A percentile compares a stretch with the other conserved stretches of the same genome.
Conservation (phyloP, 805 yeast species). For the Zygosaccharomyces siamensis region DNA sequence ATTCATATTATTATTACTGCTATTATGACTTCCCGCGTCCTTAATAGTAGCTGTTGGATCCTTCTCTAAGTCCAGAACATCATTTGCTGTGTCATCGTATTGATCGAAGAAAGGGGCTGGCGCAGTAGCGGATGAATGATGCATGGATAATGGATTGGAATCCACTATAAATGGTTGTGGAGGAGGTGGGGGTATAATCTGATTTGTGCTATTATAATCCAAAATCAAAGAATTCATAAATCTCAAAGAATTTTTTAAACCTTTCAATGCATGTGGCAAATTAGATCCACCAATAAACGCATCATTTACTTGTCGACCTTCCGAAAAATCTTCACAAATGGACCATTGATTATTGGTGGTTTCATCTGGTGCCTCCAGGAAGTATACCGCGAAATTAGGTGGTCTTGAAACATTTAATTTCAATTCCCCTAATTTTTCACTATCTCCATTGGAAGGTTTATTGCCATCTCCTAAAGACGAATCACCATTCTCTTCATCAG, state of each 20-base stretch:
- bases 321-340: constrained; percentile 78
- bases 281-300: constrained; percentile 60
- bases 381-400: constrained; percentile 77
- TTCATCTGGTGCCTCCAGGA: constrained; percentile 47
- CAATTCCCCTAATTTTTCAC: constrained; percentile 40
- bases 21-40: constrained; percentile 7
- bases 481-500: constrained; percentile 13
- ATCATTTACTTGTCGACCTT: constrained; percentile 71
- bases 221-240: constrained; percentile 51
- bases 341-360: constrained; percentile 37
- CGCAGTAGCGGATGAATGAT: constrained; percentile 9
- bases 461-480: constrained; percentile 15
- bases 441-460: constrained; percentile 10
- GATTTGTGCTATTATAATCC: constrained; percentile 40
- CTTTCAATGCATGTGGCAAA: constrained; percentile 66
- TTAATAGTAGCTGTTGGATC: constrained; percentile 7
- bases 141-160: constrained; percentile 11
- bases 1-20: constrained; percentile 9
- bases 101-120: constrained; percentile 11
- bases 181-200: constrained; percentile 22
- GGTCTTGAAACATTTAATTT: constrained; percentile 50
- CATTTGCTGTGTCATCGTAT: constrained; percentile 11
- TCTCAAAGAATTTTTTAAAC: constrained; percentile 46
- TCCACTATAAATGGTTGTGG: constrained; percentile 9
- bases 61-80: constrained; percentile 9